These are phyloP conservation scores for Ganoderma multipileum DNA, from an alignment of 1,284 basidiomycete species.

Conservation along the genomic window DNA sequence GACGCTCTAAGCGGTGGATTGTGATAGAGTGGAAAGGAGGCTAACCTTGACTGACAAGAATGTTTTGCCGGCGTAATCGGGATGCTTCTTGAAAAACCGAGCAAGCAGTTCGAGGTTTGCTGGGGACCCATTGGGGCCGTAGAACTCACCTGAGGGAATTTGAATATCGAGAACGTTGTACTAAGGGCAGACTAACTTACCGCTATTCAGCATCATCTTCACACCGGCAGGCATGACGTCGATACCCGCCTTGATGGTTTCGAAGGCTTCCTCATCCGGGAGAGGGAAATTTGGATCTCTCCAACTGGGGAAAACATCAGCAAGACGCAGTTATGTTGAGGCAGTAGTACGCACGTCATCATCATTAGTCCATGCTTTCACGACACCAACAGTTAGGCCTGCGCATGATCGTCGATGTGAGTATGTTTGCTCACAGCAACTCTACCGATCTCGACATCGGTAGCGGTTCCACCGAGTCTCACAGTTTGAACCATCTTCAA, in stretches of 20 bases:
- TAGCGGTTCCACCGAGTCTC: not conserved
- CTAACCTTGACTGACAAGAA: slow-evolving; percentile 51
- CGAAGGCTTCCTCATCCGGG: slow-evolving; percentile 63
- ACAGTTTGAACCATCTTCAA: not conserved
- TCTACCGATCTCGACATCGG: slow-evolving; percentile 3
- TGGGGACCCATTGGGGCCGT: slow-evolving; percentile 24
- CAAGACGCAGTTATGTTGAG: not conserved
- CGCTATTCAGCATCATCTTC: slow-evolving; percentile 50
- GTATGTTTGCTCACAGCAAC: slow-evolving; percentile 4
- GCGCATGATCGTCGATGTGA: not conserved
- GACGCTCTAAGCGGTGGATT: not conserved
- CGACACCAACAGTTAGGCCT: not conserved
- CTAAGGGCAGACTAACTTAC: not conserved
- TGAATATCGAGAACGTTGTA: slow-evolving; percentile 23
- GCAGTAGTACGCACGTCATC: slow-evolving; percentile 48
- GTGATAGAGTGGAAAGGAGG: not conserved
- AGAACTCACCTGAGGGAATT: slow-evolving; percentile 10
- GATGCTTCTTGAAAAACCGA: slow-evolving; percentile 55
- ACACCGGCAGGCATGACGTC: slow-evolving; percentile 54
- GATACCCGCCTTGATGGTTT: slow-evolving; percentile 67
- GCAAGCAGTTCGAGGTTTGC: slow-evolving; percentile 50
- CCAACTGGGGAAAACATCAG: slow-evolving; percentile 17
- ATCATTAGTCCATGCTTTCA: slow-evolving; percentile 54
- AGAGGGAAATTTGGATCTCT: slow-evolving; percentile 39
- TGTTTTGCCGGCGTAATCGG: slow-evolving; percentile 57